These are phyloP conservation scores for Dactylellina cionopaga DNA, from an alignment of 2,329 filamentous ascomycete species.

Conservation along the genomic window DNA sequence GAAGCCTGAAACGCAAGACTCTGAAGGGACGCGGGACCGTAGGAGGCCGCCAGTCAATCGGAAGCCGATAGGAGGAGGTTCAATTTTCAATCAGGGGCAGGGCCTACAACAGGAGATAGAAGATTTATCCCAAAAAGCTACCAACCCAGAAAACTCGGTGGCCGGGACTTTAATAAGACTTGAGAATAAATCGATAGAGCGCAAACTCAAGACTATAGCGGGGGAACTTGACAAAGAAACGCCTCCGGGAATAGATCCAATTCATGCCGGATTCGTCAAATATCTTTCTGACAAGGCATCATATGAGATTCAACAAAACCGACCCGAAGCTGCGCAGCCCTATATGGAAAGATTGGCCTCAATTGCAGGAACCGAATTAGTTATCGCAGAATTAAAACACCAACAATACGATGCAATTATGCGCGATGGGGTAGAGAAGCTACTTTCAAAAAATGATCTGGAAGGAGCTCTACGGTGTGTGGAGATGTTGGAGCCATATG, in stretches of 20 bases:
- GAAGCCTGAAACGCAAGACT: too few relatives aligned
- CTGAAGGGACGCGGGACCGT: too few relatives aligned
- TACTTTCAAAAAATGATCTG: background rate
- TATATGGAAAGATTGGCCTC: conserved; percentile 21
- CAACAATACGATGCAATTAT: conserved; percentile 3
- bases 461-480: background rate
- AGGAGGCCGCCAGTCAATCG: too few relatives aligned
- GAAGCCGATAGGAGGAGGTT: too few relatives aligned
- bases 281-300: conserved; percentile 29
- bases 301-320: conserved; percentile 1
- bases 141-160: too few relatives aligned
- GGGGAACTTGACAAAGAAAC: background rate
- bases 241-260: background rate
- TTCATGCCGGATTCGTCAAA: conserved; percentile 26
- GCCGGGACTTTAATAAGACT: too few relatives aligned
- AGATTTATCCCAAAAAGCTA: too few relatives aligned
- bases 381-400: background rate
- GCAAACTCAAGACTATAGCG: background rate
- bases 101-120: too few relatives aligned
- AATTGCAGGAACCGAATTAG: conserved; percentile 5
- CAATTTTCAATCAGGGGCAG: too few relatives aligned
- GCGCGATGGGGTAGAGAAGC: background rate
- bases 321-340: background rate
- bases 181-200: too few relatives aligned
- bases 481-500: too few relatives aligned